Evolutionary conservation across 176 grass and related monocot species (phyloP).

Genomic region (Cymbopogon citratus): DNA sequence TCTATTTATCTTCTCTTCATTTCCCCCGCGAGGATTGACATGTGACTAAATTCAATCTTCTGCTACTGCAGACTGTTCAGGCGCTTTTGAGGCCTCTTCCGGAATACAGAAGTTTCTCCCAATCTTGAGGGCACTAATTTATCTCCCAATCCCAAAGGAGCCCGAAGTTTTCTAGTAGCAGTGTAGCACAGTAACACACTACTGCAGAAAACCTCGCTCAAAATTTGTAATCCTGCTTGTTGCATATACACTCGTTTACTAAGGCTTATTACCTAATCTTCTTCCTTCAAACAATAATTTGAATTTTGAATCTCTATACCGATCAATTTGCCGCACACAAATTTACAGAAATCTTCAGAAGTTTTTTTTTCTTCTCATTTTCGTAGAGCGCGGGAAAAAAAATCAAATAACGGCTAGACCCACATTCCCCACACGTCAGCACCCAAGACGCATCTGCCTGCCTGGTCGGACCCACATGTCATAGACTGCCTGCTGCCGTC

Average conservation of each 20-base stretch:
- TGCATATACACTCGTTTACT: background rate
- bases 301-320: background rate
- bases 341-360: background rate
- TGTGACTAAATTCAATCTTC: no score
- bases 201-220: background rate
- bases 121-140: background rate
- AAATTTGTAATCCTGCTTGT: background rate
- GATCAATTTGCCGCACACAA: background rate
- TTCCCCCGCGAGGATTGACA: no score
- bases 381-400: conserved; percentile 17
- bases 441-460: background rate
- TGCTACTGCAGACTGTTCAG: background rate
- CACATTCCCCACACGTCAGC: background rate
- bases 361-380: background rate
- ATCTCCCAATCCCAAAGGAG: background rate
- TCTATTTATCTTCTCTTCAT: no score
- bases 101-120: background rate
- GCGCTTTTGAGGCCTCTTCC: background rate
- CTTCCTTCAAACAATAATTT: background rate
- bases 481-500: background rate
- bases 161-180: no score
- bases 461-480: background rate
- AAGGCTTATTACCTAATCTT: background rate
- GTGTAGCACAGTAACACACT: no score
- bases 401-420: background rate